Percentiles rank a stretch among this genome's conserved stretches.
These are phyloP conservation scores for Saccharomyces kudriavzevii DNA, from an alignment of 805 yeast species.

Conservation along the genomic window DNA sequence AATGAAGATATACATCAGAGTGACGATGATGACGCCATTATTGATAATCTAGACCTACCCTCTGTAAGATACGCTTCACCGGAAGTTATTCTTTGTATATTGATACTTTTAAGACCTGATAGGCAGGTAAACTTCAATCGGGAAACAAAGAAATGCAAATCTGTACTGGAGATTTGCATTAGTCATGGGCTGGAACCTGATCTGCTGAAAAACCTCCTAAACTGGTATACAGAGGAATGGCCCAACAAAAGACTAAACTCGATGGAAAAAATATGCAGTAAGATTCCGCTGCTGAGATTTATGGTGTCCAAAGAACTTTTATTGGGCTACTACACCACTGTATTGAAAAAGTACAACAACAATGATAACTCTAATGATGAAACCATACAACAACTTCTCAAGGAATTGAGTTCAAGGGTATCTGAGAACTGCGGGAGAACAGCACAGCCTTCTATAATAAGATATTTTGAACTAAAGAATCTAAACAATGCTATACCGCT, in stretches of 20 bases:
- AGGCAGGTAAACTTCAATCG: constrained; percentile 43
- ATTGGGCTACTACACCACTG: constrained; percentile 35
- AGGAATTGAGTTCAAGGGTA: constrained; percentile 52
- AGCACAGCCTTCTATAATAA: constrained; percentile 62
- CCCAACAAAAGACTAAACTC: constrained; percentile 22
- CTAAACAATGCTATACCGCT: constrained; percentile 32
- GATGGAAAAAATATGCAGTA: constrained; percentile 26
- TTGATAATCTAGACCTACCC: constrained; percentile 58
- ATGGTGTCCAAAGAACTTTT: constrained; percentile 42
- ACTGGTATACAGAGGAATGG: constrained; percentile 39
- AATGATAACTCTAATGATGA: neutral
- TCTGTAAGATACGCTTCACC: constrained; percentile 38
- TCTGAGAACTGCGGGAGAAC: constrained; percentile 81
- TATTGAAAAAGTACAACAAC: constrained; percentile 27
- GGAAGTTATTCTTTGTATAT: constrained; percentile 36
- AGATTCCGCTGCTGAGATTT: constrained; percentile 32
- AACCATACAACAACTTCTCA: constrained; percentile 31
- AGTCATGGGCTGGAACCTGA: constrained; percentile 30
- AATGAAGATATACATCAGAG: constrained; percentile 1
- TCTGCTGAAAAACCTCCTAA: constrained; percentile 25
- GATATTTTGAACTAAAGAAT: constrained; percentile 47
- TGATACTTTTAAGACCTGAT: constrained; percentile 43
- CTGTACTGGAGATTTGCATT: constrained; percentile 22
- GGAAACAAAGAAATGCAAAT: constrained; percentile 1
- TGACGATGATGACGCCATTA: constrained; percentile 26